Evolutionary conservation across 768 basidiomycete genomes (phyloP), one percentile per base, ranked within the genome.

Genomic region (Pulveroboletus sp.): DNA sequence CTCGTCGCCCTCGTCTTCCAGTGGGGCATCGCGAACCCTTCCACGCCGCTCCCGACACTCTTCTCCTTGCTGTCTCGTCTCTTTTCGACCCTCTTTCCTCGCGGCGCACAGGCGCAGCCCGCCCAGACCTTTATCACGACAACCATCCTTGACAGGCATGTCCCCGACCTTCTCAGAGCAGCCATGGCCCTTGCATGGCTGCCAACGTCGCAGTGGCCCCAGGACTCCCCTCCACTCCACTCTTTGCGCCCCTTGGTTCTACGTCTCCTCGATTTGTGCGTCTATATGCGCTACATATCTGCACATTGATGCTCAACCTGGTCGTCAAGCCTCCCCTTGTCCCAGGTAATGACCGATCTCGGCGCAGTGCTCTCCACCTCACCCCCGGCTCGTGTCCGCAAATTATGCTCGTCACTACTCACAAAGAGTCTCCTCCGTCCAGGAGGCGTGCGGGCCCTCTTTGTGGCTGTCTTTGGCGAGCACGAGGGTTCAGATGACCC

Each of bases 151-250:
- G 63, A 84, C 38, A 74, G 75, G 41, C 82, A 90, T 59, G 58
- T 78, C 3, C 61, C 73, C 5, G 82, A 85, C 52, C 57, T 90
- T 12, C 68, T 91, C 9, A 73, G 69, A 37, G 79, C 84, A 9
- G 73, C 80, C 25, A 72, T 90, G 6, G 65, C 78, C 9, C 67
- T 92, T 8, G 90, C 85, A 2, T 92, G 89, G 89, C 71, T 88
- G 8, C 86, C 85, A 5, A 81, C 77, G 57, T 68, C 74, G 0
- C 60, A 75, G 9, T 64, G 71, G 6, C 64, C 69, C 0, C 70
- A 75, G 13, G 53, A 67, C 1, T 59, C 68, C 25, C 70, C 66
- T n/a, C 62, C 74, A 29, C 54, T 76, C 20, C 75, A 83, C 47
- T 62, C 70, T 39, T 60, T 82, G 14, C 76, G 81, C 5, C 76